Evolutionary conservation across 2,329 filamentous ascomycete genomes (phyloP).

Genomic region (Exophiala sideris): DNA sequence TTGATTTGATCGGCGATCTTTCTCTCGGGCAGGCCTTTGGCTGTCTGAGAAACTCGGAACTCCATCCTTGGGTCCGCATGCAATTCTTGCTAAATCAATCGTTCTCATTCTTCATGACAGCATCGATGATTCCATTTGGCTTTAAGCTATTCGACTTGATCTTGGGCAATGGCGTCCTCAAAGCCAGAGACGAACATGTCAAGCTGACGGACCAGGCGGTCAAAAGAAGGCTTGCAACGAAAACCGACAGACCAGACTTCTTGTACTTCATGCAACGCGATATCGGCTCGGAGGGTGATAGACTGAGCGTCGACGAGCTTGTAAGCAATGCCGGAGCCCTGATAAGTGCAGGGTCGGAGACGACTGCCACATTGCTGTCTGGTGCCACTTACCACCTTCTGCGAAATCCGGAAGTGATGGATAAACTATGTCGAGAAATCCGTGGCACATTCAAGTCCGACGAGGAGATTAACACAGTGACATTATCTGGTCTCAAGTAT

Average conservation of each 20-base stretch:
- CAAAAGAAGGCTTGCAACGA: not conserved
- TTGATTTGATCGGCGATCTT: slow-evolving; percentile 30
- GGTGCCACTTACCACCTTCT: slow-evolving; percentile 41
- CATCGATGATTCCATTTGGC: not conserved
- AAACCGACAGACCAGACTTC: not conserved
- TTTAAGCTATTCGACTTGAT: not conserved
- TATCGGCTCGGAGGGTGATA: not conserved
- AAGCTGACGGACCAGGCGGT: not conserved
- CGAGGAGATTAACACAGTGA: slow-evolving; percentile 33
- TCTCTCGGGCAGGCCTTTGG: slow-evolving; percentile 28
- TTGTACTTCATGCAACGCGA: not conserved
- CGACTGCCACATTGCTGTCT: slow-evolving; percentile 47
- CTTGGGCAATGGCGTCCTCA: not conserved
- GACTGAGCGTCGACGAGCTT: slow-evolving; percentile 33
- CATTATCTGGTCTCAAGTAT: not conserved
- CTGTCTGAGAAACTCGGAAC: slow-evolving; percentile 20
- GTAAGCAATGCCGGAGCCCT: slow-evolving; percentile 32
- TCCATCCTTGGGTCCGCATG: slow-evolving; percentile 31
- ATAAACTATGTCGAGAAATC: slow-evolving; percentile 13
- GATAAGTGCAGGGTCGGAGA: slow-evolving; percentile 51
- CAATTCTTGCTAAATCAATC: slow-evolving; percentile 2
- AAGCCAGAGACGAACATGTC: not conserved
- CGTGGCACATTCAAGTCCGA: slow-evolving; percentile 12
- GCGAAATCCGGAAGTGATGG: slow-evolving; percentile 31
- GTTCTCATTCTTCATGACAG: not conserved